These are phyloP conservation scores for Choiromyces venosus DNA, from an alignment of 495 filamentous ascomycete species.

Conservation along the genomic window DNA sequence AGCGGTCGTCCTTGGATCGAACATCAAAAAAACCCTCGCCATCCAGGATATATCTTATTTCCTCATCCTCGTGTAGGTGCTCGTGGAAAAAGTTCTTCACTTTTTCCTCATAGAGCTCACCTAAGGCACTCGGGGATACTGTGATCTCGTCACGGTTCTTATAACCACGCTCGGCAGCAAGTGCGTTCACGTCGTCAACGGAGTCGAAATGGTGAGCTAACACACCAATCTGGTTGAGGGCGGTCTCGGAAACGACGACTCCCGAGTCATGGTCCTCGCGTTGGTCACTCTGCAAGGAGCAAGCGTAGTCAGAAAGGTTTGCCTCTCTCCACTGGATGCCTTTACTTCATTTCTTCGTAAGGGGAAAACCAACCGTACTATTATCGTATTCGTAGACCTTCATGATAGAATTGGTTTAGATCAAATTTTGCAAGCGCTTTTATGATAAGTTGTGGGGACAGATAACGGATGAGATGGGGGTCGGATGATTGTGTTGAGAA, in stretches of 20 bases:
- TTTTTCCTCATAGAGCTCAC: conserved; percentile 78
- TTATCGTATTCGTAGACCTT: conserved; percentile 82
- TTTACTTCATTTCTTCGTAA: conserved; percentile 26
- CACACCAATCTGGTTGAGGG: conserved; percentile 71
- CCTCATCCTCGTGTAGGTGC: conserved; percentile 97
- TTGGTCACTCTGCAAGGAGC: conserved; percentile 69
- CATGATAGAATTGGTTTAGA: conserved; percentile 50
- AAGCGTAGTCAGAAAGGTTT: neutral
- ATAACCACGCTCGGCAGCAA: conserved; percentile 73
- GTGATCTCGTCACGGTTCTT: conserved; percentile 90
- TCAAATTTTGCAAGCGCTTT: conserved; percentile 5
- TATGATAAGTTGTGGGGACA: conserved; percentile 10
- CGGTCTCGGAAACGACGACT: conserved; percentile 53
- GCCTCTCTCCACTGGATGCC: conserved; percentile 5
- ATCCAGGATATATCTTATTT: conserved; percentile 94
- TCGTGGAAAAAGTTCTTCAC: conserved; percentile 90
- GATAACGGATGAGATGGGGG: neutral
- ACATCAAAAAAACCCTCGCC: conserved; percentile 94
- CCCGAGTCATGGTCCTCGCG: conserved; percentile 83
- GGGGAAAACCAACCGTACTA: conserved; percentile 55
- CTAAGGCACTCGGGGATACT: conserved; percentile 84
- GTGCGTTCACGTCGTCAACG: conserved; percentile 52
- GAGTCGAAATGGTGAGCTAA: conserved; percentile 62
- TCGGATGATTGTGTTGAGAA: conserved; percentile 12
- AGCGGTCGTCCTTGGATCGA: conserved; percentile 61